These are phyloP conservation scores for Neophaeococcomyces mojaviensis DNA, from an alignment of 2,329 filamentous ascomycete genomes.

Conservation along the genomic window DNA sequence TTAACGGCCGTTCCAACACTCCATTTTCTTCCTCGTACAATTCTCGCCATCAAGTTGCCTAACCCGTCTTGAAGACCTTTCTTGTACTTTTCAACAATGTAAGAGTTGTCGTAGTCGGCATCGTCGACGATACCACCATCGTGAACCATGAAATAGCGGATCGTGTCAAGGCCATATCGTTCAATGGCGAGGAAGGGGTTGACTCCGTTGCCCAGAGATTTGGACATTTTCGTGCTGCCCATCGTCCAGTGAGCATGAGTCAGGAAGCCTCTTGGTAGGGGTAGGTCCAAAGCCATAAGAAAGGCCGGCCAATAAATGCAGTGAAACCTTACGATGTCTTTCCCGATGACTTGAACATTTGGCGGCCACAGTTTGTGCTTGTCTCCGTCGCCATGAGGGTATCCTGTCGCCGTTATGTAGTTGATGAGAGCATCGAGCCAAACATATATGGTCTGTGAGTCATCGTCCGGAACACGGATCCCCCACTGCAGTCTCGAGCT, in stretches of 20 bases:
- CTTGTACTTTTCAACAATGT: constrained; percentile 68
- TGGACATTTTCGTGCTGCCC: constrained; percentile 88
- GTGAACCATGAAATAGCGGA: constrained; percentile 82
- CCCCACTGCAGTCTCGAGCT: constrained; percentile 75
- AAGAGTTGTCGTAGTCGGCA: constrained; percentile 73
- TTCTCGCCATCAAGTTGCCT: constrained; percentile 70
- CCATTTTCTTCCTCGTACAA: constrained; percentile 64
- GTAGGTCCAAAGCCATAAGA: constrained; percentile 76
- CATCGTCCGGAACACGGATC: constrained; percentile 76
- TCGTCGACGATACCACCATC: constrained; percentile 72
- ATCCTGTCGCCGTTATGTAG: constrained; percentile 82
- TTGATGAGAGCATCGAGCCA: constrained; percentile 96
- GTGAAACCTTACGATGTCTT: constrained; percentile 92
- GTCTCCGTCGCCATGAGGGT: constrained; percentile 64
- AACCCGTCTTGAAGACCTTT: constrained; percentile 69
- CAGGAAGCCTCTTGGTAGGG: constrained; percentile 69
- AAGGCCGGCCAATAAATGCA: constrained; percentile 98
- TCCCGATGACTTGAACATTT: constrained; percentile 86
- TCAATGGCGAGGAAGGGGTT: constrained; percentile 89
- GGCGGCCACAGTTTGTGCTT: constrained; percentile 71
- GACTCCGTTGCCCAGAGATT: constrained; percentile 89
- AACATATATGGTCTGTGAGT: constrained; percentile 87
- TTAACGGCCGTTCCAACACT: constrained; percentile 55
- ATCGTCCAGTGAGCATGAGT: constrained; percentile 96
- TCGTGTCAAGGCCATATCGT: constrained; percentile 75